A percentile compares a stretch with the other conserved stretches of the same genome.
Evolutionary conservation across 169 alveolate genomes (phyloP).

Genomic region (Amoebophrya sp.): DNA sequence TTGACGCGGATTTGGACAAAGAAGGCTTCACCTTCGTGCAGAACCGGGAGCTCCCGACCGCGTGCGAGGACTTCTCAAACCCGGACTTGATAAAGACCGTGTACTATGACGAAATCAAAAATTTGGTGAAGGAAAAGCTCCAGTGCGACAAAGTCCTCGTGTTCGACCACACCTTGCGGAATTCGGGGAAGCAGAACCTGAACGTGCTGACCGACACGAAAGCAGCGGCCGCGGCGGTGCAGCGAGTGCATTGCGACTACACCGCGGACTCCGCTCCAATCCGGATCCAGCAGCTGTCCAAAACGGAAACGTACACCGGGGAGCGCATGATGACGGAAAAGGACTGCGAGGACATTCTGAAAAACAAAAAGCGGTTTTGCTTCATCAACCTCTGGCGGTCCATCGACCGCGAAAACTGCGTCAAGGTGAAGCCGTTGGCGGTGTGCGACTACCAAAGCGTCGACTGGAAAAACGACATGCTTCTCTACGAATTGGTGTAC

Average conservation of each 20-base stretch:
- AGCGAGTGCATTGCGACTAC: neutral
- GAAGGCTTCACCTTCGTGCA: neutral
- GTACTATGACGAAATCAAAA: neutral
- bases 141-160: neutral
- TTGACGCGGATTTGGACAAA: neutral
- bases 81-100: neutral
- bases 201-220: neutral
- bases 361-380: neutral
- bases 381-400: neutral
- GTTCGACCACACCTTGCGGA: neutral
- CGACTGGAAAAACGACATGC: neutral
- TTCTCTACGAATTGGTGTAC: neutral
- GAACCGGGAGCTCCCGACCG: neutral
- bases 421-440: neutral
- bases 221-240: neutral
- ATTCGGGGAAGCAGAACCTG: neutral
- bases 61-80: neutral
- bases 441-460: neutral
- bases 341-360: neutral
- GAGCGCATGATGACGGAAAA: too few species aligned
- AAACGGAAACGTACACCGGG: neutral
- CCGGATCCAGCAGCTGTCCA: neutral
- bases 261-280: neutral
- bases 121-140: neutral
- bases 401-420: neutral